Conservation (phyloP, 2,329 filamentous ascomycete genomes). For the Apiospora pterosperma region DNA sequence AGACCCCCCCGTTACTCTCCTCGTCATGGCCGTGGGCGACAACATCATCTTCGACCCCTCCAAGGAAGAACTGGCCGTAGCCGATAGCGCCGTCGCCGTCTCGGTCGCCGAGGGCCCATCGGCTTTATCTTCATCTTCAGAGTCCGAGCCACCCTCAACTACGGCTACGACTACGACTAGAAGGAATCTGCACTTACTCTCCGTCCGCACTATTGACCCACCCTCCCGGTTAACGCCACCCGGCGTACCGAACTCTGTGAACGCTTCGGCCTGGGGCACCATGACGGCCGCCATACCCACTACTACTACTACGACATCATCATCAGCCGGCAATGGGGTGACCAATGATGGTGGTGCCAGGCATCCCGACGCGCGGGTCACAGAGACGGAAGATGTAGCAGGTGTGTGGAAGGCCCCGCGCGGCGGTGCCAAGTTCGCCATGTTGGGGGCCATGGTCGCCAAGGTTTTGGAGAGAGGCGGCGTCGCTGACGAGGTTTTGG, state of each 20-base stretch:
- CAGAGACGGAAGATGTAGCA: conserved; percentile 56
- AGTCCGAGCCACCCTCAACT: not conserved
- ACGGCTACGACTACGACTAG: conserved; percentile 9
- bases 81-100: conserved; percentile 83
- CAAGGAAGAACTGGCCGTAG: conserved; percentile 88
- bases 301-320: not conserved
- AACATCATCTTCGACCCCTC: conserved; percentile 94
- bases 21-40: conserved; percentile 80
- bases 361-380: conserved; percentile 36
- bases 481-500: conserved; percentile 81
- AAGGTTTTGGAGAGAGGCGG: conserved; percentile 74
- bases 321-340: not conserved
- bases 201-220: conserved; percentile 71
- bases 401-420: conserved; percentile 84
- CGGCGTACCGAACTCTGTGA: conserved; percentile 63
- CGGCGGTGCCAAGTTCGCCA: conserved; percentile 73
- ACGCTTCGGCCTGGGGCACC: conserved; percentile 46
- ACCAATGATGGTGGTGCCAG: conserved; percentile 30
- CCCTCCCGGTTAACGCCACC: conserved; percentile 70
- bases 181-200: conserved; percentile 56
- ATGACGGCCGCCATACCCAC: not conserved
- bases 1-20: conserved; percentile 84
- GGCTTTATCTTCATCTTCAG: not conserved
- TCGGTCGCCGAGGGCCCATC: conserved; percentile 58
- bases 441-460: conserved; percentile 72